Evolutionary conservation across 495 filamentous ascomycete genomes (phyloP).

Genomic region (Staphylotrichum longicolle): DNA sequence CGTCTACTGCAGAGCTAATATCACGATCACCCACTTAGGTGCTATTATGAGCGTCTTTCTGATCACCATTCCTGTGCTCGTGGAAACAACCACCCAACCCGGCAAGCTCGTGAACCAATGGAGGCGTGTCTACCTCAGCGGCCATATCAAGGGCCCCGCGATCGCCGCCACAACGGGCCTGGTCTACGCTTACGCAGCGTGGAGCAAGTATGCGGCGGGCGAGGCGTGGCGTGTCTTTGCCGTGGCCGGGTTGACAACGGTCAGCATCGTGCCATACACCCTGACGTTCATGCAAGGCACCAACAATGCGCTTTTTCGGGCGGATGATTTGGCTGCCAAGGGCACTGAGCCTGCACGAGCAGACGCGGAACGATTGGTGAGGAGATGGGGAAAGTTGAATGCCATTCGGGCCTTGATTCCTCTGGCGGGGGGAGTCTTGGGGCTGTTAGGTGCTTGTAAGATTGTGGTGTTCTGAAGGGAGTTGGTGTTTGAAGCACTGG

Average conservation of each 20-base stretch:
- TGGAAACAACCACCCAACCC: not conserved
- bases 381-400: not conserved
- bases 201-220: not conserved
- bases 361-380: not conserved
- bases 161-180: slow-evolving; percentile 1
- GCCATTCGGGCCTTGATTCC: not conserved
- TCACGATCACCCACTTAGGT: not conserved
- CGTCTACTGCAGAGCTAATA: not conserved
- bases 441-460: not conserved
- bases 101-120: not conserved
- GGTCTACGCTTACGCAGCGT: not conserved
- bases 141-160: not conserved
- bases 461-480: not conserved
- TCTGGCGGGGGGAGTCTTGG: not conserved
- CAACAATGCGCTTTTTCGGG: not conserved
- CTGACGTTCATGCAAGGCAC: not conserved
- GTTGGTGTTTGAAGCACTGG: no score
- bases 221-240: not conserved
- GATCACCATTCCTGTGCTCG: not conserved
- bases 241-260: not conserved
- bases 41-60: not conserved
- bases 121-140: not conserved
- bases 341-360: not conserved
- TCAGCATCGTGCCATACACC: not conserved
- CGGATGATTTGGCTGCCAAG: not conserved